Percentiles rank a stretch among this genome's conserved stretches.
These are phyloP conservation scores for Daldinia vernicosa DNA, from an alignment of 495 filamentous ascomycete species.

Conservation along the genomic window DNA sequence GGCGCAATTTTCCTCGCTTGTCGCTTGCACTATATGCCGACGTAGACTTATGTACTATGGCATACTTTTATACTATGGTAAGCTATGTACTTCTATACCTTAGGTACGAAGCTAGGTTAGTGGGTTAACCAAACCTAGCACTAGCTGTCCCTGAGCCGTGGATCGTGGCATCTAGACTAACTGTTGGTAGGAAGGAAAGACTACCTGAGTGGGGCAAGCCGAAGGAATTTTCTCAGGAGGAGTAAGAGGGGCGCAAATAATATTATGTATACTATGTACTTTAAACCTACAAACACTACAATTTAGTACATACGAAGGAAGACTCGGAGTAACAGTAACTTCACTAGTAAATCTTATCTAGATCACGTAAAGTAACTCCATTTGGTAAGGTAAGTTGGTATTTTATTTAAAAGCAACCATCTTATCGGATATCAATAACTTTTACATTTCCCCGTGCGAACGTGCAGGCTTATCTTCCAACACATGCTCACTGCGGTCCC, in stretches of 20 bases:
- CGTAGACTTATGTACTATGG: background rate
- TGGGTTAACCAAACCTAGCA: conserved; percentile 3
- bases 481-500: background rate
- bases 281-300: background rate
- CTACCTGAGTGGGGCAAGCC: conserved; percentile 20
- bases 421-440: conserved; percentile 16
- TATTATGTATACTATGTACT: conserved; percentile 2
- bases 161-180: conserved; percentile 10
- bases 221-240: conserved; percentile 33
- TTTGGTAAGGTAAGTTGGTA: conserved; percentile 7
- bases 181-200: conserved; percentile 8
- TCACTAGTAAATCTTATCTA: conserved; percentile 21
- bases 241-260: conserved; percentile 24
- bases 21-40: conserved; percentile 28
- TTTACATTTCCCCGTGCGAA: background rate
- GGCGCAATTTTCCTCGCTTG: conserved; percentile 37
- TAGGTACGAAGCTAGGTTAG: background rate
- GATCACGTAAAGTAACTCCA: conserved; percentile 35
- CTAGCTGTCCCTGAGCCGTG: conserved; percentile 27
- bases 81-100: too few relatives aligned
- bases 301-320: background rate
- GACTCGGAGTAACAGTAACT: conserved; percentile 44
- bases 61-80: background rate
- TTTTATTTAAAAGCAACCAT: conserved; percentile 1
- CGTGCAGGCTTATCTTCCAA: conserved; percentile 8